Evolutionary conservation across 2,329 filamentous ascomycete species (phyloP).

Genomic region (Reticulascus tulasneorum): DNA sequence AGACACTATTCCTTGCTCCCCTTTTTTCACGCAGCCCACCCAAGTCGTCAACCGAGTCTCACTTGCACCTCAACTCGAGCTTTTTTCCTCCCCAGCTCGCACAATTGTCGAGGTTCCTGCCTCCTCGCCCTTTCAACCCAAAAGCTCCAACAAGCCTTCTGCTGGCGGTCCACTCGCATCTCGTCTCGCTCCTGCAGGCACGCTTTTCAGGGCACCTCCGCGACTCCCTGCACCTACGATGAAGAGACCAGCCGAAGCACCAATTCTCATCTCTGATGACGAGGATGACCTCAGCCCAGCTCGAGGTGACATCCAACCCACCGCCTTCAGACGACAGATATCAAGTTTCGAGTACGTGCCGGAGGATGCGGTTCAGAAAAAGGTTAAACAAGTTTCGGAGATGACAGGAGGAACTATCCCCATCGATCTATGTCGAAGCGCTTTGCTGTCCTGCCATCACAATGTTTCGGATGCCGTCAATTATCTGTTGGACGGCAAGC

Average conservation of each 20-base stretch:
- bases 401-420: slow-evolving; percentile 27
- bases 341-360: slow-evolving; percentile 45
- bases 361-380: slow-evolving; percentile 31
- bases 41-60: slow-evolving; percentile 40
- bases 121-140: slow-evolving; percentile 68
- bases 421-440: slow-evolving; percentile 26
- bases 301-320: slow-evolving; percentile 60
- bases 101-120: slow-evolving; percentile 72
- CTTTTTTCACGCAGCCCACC: slow-evolving; percentile 42
- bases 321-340: slow-evolving; percentile 44
- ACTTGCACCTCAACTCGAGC: slow-evolving; percentile 21
- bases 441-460: slow-evolving; percentile 25
- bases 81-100: slow-evolving; percentile 36
- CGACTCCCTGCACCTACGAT: slow-evolving; percentile 18
- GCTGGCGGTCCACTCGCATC: slow-evolving; percentile 35
- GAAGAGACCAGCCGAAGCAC: slow-evolving; percentile 33
- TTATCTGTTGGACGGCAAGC: slow-evolving; percentile 20
- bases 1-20: slow-evolving; percentile 42
- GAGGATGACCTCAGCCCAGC: slow-evolving; percentile 53
- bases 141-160: slow-evolving; percentile 7
- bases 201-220: slow-evolving; percentile 56
- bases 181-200: slow-evolving; percentile 73
- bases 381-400: slow-evolving; percentile 32
- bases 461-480: slow-evolving; percentile 32
- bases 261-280: slow-evolving; percentile 48